Evolutionary conservation across 257 asterid species (phyloP).

Genomic region (Leonotis leonurus): DNA sequence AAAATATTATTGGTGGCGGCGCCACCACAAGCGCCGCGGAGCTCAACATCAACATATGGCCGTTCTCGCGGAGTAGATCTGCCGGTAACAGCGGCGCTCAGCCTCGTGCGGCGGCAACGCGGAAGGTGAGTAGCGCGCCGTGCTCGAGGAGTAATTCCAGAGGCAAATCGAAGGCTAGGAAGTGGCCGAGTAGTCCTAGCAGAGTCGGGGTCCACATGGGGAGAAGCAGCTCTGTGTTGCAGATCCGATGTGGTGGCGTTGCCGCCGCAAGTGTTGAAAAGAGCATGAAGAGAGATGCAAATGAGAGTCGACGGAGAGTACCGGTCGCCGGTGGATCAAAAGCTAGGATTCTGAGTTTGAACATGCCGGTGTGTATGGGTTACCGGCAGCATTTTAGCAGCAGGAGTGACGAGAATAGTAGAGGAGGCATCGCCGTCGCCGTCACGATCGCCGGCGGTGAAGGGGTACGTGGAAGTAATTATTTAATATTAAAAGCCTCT

Average conservation of each 20-base stretch:
- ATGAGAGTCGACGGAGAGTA: conserved; percentile 39
- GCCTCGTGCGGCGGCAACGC: conserved; percentile 45
- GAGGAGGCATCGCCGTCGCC: conserved; percentile 13
- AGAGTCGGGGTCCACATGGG: conserved; percentile 76
- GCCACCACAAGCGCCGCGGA: conserved; percentile 37
- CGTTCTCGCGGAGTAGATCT: conserved; percentile 85
- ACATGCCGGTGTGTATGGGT: conserved; percentile 83
- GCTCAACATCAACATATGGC: conserved; percentile 91
- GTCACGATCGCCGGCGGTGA: conserved; percentile 30
- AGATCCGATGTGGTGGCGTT: conserved; percentile 55
- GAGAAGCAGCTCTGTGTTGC: conserved; percentile 79
- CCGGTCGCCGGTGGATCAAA: conserved; percentile 25
- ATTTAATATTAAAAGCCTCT: conserved; percentile 62
- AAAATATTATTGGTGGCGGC: conserved; percentile 23
- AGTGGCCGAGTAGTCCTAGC: conserved; percentile 67
- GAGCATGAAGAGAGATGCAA: conserved; percentile 22
- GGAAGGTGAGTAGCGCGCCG: conserved; percentile 94
- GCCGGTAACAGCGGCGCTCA: conserved; percentile 75
- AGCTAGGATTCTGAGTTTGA: conserved; percentile 46
- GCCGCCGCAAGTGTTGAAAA: conserved; percentile 25
- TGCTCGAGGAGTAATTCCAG: conserved; percentile 92
- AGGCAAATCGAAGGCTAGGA: conserved; percentile 80
- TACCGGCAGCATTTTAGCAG: conserved; percentile 66
- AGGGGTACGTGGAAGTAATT: conserved; percentile 62
- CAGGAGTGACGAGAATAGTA: too few relatives aligned